A percentile compares a stretch with the other conserved stretches of the same genome.
Evolutionary conservation across 2,329 filamentous ascomycete genomes (phyloP).

Genomic region (Coniochaeta ligniaria): DNA sequence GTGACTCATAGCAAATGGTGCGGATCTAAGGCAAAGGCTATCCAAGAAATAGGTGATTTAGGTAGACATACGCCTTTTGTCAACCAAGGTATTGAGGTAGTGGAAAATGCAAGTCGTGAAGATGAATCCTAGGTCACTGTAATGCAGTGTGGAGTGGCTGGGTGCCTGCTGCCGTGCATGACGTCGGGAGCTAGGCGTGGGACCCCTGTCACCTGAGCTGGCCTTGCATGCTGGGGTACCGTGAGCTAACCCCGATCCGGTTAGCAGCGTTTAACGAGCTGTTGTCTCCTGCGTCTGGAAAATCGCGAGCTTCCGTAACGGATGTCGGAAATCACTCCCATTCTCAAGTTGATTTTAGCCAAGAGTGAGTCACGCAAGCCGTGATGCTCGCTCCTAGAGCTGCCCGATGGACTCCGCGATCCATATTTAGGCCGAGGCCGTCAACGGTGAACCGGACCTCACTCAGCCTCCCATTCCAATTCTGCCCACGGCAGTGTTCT

Average conservation of each 20-base stretch:
- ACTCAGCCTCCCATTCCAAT: neutral
- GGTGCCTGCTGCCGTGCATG: neutral
- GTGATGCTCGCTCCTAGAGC: conserved; percentile 19
- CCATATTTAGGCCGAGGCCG: neutral
- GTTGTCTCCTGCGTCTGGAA: neutral
- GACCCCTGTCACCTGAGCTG: neutral
- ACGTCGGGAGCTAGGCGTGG: neutral
- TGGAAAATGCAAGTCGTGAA: too few species aligned
- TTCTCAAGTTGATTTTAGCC: neutral
- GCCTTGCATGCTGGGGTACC: neutral
- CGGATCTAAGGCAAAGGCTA: neutral
- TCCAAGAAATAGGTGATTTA: neutral
- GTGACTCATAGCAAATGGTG: neutral
- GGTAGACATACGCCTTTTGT: neutral
- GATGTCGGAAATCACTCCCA: too few species aligned
- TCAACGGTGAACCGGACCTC: neutral
- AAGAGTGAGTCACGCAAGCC: conserved; percentile 3
- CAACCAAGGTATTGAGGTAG: too few species aligned
- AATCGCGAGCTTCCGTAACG: too few species aligned
- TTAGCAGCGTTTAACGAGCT: conserved; percentile 1
- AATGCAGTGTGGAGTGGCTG: neutral
- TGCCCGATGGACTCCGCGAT: conserved; percentile 9
- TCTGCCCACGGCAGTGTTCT: conserved; percentile 18
- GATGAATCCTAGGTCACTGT: neutral
- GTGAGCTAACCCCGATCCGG: conserved; percentile 2